Percentiles rank a stretch among this genome's conserved stretches.
Conservation (phyloP, 208 protist genomes). For the Wallacemonas sp. region DNA sequence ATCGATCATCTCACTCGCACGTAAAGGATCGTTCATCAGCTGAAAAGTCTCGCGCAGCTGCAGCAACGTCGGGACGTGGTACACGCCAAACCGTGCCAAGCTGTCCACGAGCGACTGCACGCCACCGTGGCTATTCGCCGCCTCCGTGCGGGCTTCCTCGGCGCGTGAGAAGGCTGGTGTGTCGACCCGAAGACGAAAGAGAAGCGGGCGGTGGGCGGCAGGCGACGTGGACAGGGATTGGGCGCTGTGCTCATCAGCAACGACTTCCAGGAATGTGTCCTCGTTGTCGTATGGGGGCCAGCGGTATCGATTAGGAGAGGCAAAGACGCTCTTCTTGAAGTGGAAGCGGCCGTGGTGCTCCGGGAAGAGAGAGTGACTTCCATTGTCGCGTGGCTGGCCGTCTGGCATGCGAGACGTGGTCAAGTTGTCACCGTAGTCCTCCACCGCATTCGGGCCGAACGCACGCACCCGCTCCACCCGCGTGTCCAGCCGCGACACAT, state of each 20-base stretch:
- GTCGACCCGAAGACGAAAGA: constrained; percentile 37
- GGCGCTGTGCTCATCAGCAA: constrained; percentile 3
- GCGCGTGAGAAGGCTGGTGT: constrained; percentile 47
- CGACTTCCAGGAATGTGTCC: constrained; percentile 44
- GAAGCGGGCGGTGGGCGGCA: not conserved
- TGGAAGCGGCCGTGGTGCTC: constrained; percentile 42
- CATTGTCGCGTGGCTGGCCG: constrained; percentile 42
- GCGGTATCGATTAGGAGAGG: constrained; percentile 75
- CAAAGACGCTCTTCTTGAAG: constrained; percentile 61
- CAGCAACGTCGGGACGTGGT: constrained; percentile 85
- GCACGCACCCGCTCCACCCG: constrained; percentile 67
- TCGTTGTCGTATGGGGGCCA: constrained; percentile 79
- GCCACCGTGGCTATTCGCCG: constrained; percentile 24
- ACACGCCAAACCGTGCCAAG: constrained; percentile 42
- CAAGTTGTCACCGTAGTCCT: constrained; percentile 77
- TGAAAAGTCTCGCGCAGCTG: constrained; percentile 59
- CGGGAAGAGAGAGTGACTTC: constrained; percentile 60
- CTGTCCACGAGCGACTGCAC: constrained; percentile 62
- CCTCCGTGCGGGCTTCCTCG: constrained; percentile 34
- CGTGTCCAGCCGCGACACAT: constrained; percentile 59
- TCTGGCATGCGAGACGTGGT: constrained; percentile 49
- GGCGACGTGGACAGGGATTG: not conserved
- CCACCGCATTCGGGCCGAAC: constrained; percentile 73
- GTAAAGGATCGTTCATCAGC: constrained; percentile 51
- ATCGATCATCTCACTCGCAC: constrained; percentile 66